phyloP scores from a whole-genome alignment of 2,329 filamentous ascomycete genomes.

The Emergomyces pasteurianus region DNA sequence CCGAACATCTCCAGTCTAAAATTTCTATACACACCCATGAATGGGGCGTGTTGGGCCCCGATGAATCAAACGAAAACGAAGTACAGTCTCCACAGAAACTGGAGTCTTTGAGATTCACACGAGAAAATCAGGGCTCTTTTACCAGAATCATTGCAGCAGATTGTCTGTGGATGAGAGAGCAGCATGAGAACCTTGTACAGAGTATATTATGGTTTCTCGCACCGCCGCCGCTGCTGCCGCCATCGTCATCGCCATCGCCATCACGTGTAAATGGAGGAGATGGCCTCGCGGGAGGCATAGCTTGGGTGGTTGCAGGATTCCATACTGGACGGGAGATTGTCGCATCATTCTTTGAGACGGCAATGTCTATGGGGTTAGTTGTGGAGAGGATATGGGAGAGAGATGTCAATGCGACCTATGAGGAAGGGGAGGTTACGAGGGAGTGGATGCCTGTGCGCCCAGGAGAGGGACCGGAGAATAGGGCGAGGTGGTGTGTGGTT shows the following conservation, averaged over 20 bases:
- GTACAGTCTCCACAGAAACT: not conserved
- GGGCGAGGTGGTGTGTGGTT: constrained; percentile 47
- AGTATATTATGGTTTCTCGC: constrained; percentile 47
- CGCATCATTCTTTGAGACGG: constrained; percentile 43
- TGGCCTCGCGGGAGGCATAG: constrained; percentile 37
- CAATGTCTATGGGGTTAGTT: constrained; percentile 31
- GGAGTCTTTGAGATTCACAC: constrained; percentile 23
- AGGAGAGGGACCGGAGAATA: constrained; percentile 36
- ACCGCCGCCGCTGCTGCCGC: constrained; percentile 20
- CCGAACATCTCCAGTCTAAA: constrained; percentile 9
- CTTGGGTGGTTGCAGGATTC: constrained; percentile 44
- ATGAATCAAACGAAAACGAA: not conserved
- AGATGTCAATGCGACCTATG: constrained; percentile 33
- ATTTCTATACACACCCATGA: constrained; percentile 39
- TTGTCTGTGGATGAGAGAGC: constrained; percentile 47
- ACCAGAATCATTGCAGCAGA: constrained; percentile 48
- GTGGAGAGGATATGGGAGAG: constrained; percentile 45
- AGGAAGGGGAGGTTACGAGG: constrained; percentile 31
- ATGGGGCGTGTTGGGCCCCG: constrained; percentile 39
- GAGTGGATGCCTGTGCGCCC: constrained; percentile 36
- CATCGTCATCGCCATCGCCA: not conserved
- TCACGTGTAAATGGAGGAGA: constrained; percentile 57
- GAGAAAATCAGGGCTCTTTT: constrained; percentile 29
- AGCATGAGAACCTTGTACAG: constrained; percentile 44
- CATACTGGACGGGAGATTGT: constrained; percentile 47